A percentile compares a stretch with the other conserved stretches of the same genome.
phyloP scores from a whole-genome alignment of 1,284 basidiomycete species.

The Microbotryum scabiosae region DNA sequence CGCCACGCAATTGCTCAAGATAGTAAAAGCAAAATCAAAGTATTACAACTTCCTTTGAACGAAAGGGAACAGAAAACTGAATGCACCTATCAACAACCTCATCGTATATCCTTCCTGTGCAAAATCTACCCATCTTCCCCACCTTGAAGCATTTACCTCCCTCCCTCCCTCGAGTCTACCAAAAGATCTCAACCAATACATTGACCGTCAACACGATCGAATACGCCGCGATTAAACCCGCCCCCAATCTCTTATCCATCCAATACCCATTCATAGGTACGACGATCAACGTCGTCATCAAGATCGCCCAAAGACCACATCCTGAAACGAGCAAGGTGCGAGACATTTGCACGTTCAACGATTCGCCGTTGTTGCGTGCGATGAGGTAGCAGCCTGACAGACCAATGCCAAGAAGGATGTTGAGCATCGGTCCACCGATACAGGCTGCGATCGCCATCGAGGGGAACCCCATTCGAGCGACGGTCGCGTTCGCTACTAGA shows the following conservation, averaged over 20 bases:
- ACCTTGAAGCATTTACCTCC: too few species aligned
- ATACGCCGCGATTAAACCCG: conserved; percentile 68
- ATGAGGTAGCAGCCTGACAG: conserved; percentile 68
- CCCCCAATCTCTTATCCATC: conserved; percentile 69
- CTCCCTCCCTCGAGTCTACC: not conserved
- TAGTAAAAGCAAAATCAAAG: not conserved
- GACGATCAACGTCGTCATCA: conserved; percentile 67
- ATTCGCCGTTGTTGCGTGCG: conserved; percentile 46
- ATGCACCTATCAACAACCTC: too few species aligned
- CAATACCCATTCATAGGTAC: conserved; percentile 77
- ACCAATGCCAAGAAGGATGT: conserved; percentile 79
- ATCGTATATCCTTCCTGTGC: too few species aligned
- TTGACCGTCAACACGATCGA: conserved; percentile 32
- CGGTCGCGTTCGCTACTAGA: conserved; percentile 91
- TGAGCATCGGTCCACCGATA: conserved; percentile 92
- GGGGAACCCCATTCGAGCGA: conserved; percentile 48
- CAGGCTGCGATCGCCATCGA: conserved; percentile 90
- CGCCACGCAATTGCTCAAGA: too few species aligned
- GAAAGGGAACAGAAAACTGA: too few species aligned
- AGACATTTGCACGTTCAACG: conserved; percentile 66
- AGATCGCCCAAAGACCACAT: conserved; percentile 63
- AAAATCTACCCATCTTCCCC: too few species aligned
- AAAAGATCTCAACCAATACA: conserved; percentile 20
- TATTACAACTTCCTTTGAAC: not conserved
- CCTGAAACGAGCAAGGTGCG: conserved; percentile 75